Evolutionary conservation across 2,329 filamentous ascomycete species (phyloP).

Genomic region (Aspergillus flavus): DNA sequence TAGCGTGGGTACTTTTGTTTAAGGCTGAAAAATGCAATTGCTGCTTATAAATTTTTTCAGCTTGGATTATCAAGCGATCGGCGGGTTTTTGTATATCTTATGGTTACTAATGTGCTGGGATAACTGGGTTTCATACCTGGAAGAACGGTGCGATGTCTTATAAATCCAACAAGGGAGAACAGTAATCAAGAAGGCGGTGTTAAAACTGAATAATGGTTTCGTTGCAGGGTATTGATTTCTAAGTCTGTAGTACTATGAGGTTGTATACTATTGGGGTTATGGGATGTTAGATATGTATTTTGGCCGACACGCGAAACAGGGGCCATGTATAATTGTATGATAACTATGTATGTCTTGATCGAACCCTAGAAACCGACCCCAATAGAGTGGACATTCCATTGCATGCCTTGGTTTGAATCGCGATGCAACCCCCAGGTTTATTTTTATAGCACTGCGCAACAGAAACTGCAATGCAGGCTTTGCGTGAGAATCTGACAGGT

Average conservation of each 20-base stretch:
- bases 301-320: background rate
- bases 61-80: background rate
- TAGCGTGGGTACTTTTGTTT: constrained; percentile 2
- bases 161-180: background rate
- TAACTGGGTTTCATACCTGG: background rate
- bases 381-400: background rate
- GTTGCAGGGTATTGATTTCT: background rate
- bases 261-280: background rate
- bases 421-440: background rate
- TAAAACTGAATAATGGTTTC: too few relatives aligned
- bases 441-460: background rate
- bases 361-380: background rate
- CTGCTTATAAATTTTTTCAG: background rate
- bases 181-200: background rate
- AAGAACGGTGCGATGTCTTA: background rate
- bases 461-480: background rate
- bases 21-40: background rate
- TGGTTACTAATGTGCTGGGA: background rate
- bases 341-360: background rate
- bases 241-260: background rate
- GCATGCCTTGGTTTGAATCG: background rate
- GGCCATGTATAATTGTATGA: background rate
- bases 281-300: background rate
- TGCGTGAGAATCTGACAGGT: background rate
- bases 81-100: background rate